phyloP scores from a whole-genome alignment of 148 eudicot genomes.

The Chenopodium suecicum region DNA sequence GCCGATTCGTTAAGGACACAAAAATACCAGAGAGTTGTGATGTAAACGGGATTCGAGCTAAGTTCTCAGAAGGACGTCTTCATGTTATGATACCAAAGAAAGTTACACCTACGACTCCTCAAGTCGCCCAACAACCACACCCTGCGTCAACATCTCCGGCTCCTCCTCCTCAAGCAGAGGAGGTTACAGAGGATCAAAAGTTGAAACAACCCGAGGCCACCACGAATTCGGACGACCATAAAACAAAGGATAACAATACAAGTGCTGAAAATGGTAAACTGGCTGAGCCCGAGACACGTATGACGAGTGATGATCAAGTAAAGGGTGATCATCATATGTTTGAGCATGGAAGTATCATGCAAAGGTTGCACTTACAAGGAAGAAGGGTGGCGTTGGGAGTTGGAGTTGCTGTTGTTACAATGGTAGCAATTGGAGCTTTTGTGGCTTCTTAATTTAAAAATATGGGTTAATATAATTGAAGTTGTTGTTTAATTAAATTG shows the following conservation, averaged over 20 bases:
- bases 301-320: neutral
- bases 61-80: slow-evolving; percentile 40
- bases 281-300: neutral
- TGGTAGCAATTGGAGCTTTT: slow-evolving; percentile 40
- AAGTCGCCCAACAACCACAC: neutral
- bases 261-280: neutral
- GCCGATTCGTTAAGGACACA: slow-evolving; percentile 54
- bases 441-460: slow-evolving; percentile 22
- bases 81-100: slow-evolving; percentile 50
- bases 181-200: neutral
- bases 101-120: neutral
- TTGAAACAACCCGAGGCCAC: neutral
- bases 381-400: slow-evolving; percentile 18
- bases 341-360: slow-evolving; percentile 2
- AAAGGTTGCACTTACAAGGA: slow-evolving; percentile 24
- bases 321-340: neutral
- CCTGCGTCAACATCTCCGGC: neutral
- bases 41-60: slow-evolving; percentile 49
- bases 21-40: slow-evolving; percentile 34
- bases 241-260: neutral
- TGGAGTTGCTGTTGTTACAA: slow-evolving; percentile 29
- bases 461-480: neutral
- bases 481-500: too few relatives aligned
- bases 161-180: neutral
- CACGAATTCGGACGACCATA: neutral